A percentile compares a stretch with the other conserved stretches of the same genome.
Conservation (phyloP, 1,139 yeast genomes). For the Meyerozyma smithsonii region DNA sequence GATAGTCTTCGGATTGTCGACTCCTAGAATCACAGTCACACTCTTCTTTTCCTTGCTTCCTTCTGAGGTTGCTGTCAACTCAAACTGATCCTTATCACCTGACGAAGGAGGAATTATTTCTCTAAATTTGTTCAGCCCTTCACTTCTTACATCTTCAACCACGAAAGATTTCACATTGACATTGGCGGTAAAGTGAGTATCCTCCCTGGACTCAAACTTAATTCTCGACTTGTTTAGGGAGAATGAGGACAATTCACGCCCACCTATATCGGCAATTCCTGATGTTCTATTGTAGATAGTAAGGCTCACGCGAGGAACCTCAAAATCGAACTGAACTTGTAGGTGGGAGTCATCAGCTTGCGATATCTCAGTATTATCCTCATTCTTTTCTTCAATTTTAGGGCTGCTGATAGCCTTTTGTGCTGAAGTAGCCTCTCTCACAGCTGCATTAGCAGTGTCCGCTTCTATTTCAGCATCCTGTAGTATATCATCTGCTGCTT, state of each 20-base stretch:
- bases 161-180: slow-evolving; percentile 68
- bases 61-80: slow-evolving; percentile 46
- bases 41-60: slow-evolving; percentile 37
- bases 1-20: slow-evolving; percentile 78
- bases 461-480: slow-evolving; percentile 67
- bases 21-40: slow-evolving; percentile 52
- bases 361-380: slow-evolving; percentile 5
- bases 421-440: slow-evolving; percentile 22
- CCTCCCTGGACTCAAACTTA: slow-evolving; percentile 45
- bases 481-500: slow-evolving; percentile 31
- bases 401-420: neutral
- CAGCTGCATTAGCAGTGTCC: slow-evolving; percentile 44
- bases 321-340: slow-evolving; percentile 46
- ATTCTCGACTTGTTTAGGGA: slow-evolving; percentile 57
- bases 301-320: slow-evolving; percentile 59
- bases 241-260: slow-evolving; percentile 54
- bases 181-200: slow-evolving; percentile 56
- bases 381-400: neutral
- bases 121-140: slow-evolving; percentile 62
- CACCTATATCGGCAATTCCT: slow-evolving; percentile 29
- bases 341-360: slow-evolving; percentile 23
- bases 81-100: slow-evolving; percentile 67
- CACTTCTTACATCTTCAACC: slow-evolving; percentile 66
- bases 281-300: slow-evolving; percentile 59
- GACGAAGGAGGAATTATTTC: slow-evolving; percentile 73